These are phyloP conservation scores for Davidsoniella australis DNA, from an alignment of 2,329 filamentous ascomycete genomes.

Conservation along the genomic window DNA sequence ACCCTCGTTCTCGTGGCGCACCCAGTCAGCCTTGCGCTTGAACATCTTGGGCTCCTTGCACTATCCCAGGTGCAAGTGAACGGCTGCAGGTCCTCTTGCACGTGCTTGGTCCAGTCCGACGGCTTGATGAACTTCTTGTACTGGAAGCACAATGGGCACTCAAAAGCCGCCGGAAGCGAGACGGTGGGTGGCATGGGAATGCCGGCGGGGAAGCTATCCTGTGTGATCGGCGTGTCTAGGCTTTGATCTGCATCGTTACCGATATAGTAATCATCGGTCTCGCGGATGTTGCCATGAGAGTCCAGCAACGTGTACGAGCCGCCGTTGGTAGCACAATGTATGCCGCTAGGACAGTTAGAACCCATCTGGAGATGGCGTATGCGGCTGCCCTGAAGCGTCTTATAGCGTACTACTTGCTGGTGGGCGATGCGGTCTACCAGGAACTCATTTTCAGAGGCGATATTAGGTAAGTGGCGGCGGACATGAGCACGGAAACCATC, in stretches of 20 bases:
- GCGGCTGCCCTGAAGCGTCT: constrained; percentile 52
- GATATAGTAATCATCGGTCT: constrained; percentile 31
- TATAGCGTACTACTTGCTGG: constrained; percentile 67
- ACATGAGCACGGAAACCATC: constrained; percentile 66
- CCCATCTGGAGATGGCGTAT: constrained; percentile 52
- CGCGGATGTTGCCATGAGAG: constrained; percentile 39
- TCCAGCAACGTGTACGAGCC: constrained; percentile 48
- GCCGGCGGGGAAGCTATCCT: constrained; percentile 60
- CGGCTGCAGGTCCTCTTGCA: constrained; percentile 83
- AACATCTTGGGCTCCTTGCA: constrained; percentile 81
- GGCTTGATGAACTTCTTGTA: constrained; percentile 77
- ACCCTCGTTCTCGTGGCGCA: constrained; percentile 80
- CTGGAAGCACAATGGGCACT: constrained; percentile 76
- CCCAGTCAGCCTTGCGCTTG: constrained; percentile 92
- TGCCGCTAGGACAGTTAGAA: constrained; percentile 41
- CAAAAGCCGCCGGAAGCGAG: constrained; percentile 68
- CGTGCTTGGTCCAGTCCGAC: constrained; percentile 93
- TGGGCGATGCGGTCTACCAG: constrained; percentile 68
- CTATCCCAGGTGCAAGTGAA: constrained; percentile 79
- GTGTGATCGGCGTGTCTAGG: constrained; percentile 51
- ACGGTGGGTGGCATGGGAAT: constrained; percentile 68
- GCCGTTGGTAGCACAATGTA: constrained; percentile 48
- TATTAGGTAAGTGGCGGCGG: constrained; percentile 52
- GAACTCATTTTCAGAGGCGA: constrained; percentile 38
- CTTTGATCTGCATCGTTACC: constrained; percentile 43